phyloP scores from a whole-genome alignment of 208 protist species.

The Trypanosoma melophagium region DNA sequence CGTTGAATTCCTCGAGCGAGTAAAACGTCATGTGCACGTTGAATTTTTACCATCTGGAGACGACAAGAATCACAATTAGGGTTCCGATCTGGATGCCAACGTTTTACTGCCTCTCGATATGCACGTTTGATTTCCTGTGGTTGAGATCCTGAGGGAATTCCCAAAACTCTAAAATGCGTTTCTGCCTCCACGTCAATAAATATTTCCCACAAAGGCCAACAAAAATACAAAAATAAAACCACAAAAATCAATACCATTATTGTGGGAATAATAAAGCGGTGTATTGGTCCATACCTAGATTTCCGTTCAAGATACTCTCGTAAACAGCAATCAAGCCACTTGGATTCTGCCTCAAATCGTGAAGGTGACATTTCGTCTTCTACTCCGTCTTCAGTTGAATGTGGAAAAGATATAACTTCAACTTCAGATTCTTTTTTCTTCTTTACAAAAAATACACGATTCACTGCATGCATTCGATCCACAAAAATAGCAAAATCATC shows the following conservation, averaged over 20 bases:
- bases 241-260: conserved; percentile 32
- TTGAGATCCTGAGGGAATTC: conserved; percentile 38
- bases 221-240: conserved; percentile 31
- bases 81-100: conserved; percentile 83
- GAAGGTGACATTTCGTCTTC: neutral
- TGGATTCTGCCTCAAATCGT: conserved; percentile 21
- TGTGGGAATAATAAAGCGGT: conserved; percentile 30
- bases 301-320: conserved; percentile 65
- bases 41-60: conserved; percentile 55
- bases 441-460: conserved; percentile 29
- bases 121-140: conserved; percentile 64
- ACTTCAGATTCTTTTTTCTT: conserved; percentile 24
- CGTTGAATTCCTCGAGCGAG: conserved; percentile 59
- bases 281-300: conserved; percentile 38
- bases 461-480: conserved; percentile 29
- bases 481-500: conserved; percentile 36
- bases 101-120: conserved; percentile 73
- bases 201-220: conserved; percentile 79
- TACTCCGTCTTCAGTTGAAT: neutral
- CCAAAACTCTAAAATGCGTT: conserved; percentile 54
- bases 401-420: conserved; percentile 17
- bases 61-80: conserved; percentile 72
- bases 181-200: conserved; percentile 77
- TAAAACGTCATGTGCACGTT: conserved; percentile 79
- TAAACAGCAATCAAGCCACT: conserved; percentile 72